These are phyloP conservation scores for Coniophora puteana DNA, from an alignment of 1,284 basidiomycete genomes.

Conservation along the genomic window DNA sequence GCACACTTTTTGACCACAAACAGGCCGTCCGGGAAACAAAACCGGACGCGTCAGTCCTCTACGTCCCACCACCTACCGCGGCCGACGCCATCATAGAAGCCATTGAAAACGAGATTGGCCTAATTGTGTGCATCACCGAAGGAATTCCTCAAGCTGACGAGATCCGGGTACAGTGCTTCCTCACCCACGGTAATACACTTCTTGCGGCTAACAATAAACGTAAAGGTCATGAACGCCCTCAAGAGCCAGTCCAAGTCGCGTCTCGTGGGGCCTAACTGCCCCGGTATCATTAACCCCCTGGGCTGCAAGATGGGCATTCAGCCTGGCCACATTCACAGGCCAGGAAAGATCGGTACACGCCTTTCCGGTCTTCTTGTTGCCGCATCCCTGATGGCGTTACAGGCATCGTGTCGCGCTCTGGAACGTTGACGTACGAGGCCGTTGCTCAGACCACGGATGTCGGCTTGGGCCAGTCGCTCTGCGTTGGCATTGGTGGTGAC, in stretches of 20 bases:
- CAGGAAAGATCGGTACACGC: slow-evolving; percentile 83
- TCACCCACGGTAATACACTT: too few species aligned
- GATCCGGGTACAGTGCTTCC: slow-evolving; percentile 80
- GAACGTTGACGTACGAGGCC: slow-evolving; percentile 91
- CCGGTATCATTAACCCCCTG: slow-evolving; percentile 94
- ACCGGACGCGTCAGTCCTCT: slow-evolving; percentile 93
- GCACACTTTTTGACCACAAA: background rate
- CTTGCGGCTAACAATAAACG: slow-evolving; percentile 6
- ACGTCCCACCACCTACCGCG: slow-evolving; percentile 90
- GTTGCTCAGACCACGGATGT: slow-evolving; percentile 94
- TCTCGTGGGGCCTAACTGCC: slow-evolving; percentile 97
- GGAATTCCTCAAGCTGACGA: slow-evolving; percentile 97
- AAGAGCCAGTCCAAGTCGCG: slow-evolving; percentile 93
- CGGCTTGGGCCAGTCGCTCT: slow-evolving; percentile 95
- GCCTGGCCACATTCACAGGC: slow-evolving; percentile 95
- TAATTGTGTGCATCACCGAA: slow-evolving; percentile 97
- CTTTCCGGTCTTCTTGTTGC: slow-evolving; percentile 2
- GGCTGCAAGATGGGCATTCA: slow-evolving; percentile 99
- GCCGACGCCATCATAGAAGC: slow-evolving; percentile 97
- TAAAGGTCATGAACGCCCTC: slow-evolving; percentile 87
- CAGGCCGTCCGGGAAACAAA: slow-evolving; percentile 81
- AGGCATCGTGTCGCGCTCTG: slow-evolving; percentile 97
- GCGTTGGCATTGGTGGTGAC: slow-evolving; percentile 98
- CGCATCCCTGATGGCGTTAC: slow-evolving; percentile 1
- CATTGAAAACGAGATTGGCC: slow-evolving; percentile 93